Evolutionary conservation across 305 asterid genomes (phyloP), one percentile per base, ranked within the genome.

Genomic region (Solanum hybrid): DNA sequence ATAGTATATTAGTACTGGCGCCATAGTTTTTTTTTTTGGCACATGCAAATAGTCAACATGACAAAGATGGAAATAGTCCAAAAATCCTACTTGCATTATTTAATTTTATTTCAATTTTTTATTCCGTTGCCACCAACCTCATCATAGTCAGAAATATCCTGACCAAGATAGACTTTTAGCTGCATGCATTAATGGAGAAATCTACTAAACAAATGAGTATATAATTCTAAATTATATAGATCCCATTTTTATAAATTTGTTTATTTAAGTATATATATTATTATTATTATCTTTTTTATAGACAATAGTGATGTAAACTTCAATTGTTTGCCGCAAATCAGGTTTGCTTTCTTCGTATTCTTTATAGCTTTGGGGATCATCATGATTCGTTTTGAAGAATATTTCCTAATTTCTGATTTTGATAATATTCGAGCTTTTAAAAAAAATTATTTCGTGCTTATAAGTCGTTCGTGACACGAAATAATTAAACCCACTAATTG

Each of bases 11-110:
- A 74, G n/a, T 74, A 76, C 33, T 42, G 18, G 18, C 39, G 11
- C 87, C 69, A 83, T 33, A 22, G 18, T 16, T 61, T 83, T 29
- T 46, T 36, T 76, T 61, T 31, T 61, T 37, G 89, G 90, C 93
- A 92, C 92, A 91, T 91, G 93, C 90, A 87, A 89, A 80, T 91
- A 89, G 91, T 88, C 83, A 90, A 92, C 89, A 78, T 11, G 31
- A 78, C 90, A 85, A 89, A 89, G 91, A 87, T 90, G 89, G 87
- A 84, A 84, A 80, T 77, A 89, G 89, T 87, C 90, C 77, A 35
- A 93, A 90, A 86, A 51, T 93, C 87, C 69, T 57, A 86, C 67
- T 57, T 36, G 71, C 13, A 6, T 78, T 69, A 11, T 78, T 85
- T 78, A 89, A 89, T 33, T 24, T 81, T 75, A 6, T 71, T 46